phyloP scores from a whole-genome alignment of 768 basidiomycete genomes.

The Termitomyces sp. region DNA sequence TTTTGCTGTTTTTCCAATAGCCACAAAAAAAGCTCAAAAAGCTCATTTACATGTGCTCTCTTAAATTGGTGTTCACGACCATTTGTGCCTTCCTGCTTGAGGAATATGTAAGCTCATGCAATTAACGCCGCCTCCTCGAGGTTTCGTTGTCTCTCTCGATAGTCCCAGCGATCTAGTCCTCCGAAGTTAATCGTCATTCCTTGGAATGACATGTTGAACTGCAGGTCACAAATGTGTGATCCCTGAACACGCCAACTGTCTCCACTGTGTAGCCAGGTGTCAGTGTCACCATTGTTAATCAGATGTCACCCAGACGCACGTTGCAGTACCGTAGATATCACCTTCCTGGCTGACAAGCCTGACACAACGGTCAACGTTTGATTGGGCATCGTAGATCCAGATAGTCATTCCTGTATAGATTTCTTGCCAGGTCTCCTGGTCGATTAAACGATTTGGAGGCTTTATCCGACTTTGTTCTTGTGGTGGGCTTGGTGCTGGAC shows the following conservation, averaged over 20 bases:
- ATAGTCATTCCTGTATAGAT: constrained; percentile 61
- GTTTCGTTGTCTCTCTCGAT: constrained; percentile 56
- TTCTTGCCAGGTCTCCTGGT: constrained; percentile 66
- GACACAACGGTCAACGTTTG: constrained; percentile 62
- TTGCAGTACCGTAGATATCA: constrained; percentile 73
- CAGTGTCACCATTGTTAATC: background rate
- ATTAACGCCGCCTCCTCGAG: constrained; percentile 41
- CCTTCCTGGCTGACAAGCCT: constrained; percentile 58
- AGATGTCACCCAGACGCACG: constrained; percentile 40
- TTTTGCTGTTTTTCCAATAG: constrained; percentile 17
- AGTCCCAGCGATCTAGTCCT: constrained; percentile 72
- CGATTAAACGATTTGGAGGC: constrained; percentile 55
- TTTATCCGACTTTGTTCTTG: constrained; percentile 38
- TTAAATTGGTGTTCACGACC: background rate
- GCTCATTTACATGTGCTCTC: constrained; percentile 11
- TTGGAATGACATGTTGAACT: constrained; percentile 55
- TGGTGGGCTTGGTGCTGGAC: constrained; percentile 44
- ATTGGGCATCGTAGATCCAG: constrained; percentile 72
- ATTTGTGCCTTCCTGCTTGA: background rate
- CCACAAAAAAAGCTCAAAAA: constrained; percentile 26
- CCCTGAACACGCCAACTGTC: constrained; percentile 80
- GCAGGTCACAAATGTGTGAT: constrained; percentile 67
- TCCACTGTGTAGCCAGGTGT: constrained; percentile 37
- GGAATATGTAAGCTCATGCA: background rate
- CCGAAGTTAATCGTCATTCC: constrained; percentile 72